These are phyloP conservation scores for Pisolithus orientalis DNA, from an alignment of 768 basidiomycete genomes.

Conservation along the genomic window DNA sequence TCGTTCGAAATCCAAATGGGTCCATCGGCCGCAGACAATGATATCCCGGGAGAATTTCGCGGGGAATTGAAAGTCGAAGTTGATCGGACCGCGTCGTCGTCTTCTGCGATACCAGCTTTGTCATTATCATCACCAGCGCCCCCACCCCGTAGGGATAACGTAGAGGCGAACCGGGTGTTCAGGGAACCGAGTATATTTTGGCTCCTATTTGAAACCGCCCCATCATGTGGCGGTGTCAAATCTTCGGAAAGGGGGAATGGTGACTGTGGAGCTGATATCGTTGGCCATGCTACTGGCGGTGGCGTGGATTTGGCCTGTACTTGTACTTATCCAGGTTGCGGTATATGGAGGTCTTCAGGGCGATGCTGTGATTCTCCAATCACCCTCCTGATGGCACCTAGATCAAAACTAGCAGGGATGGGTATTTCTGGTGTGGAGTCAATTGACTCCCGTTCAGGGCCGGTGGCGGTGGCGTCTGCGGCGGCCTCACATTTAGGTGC, in stretches of 20 bases:
- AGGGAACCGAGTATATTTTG: conserved; percentile 23
- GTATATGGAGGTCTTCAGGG: conserved; percentile 32
- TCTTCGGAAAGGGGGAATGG: conserved; percentile 8
- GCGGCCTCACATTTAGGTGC: conserved; percentile 11
- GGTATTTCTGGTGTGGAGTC: conserved; percentile 41
- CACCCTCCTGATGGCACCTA: conserved; percentile 70
- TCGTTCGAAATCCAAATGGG: conserved; percentile 27
- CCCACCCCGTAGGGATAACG: conserved; percentile 33
- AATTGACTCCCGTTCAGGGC: conserved; percentile 20
- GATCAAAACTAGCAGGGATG: conserved; percentile 77
- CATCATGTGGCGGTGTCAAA: conserved; percentile 9
- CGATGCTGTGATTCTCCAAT: conserved; percentile 52
- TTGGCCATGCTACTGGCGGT: conserved; percentile 32
- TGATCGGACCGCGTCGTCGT: conserved; percentile 10
- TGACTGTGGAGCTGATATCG: conserved; percentile 32
- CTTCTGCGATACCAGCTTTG: conserved; percentile 9
- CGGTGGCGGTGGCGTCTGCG: conserved; percentile 7
- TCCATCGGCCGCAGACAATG: conserved; percentile 26
- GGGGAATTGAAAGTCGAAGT: conserved; percentile 21
- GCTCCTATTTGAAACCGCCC: conserved; percentile 3
- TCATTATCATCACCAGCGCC: conserved; percentile 8
- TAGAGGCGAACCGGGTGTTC: conserved; percentile 30
- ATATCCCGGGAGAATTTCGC: conserved; percentile 15
- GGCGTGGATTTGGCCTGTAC: conserved; percentile 27
- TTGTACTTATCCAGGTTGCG: conserved; percentile 16